phyloP scores from a whole-genome alignment of 768 basidiomycete species.

The Boletus tylopilopsis region DNA sequence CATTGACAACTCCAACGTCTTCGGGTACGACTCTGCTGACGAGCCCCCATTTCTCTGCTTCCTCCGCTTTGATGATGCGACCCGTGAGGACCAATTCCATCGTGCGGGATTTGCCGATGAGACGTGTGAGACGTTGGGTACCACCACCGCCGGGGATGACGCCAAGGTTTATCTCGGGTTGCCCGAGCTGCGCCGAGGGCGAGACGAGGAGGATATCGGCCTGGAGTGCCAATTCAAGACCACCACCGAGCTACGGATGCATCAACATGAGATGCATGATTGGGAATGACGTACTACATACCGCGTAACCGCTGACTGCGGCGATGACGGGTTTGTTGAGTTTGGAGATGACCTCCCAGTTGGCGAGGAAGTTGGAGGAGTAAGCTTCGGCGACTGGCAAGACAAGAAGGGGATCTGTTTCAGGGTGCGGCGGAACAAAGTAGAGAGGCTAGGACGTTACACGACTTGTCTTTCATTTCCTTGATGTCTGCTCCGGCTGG shows the following conservation, averaged over 20 bases:
- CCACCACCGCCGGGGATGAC: conserved; percentile 95
- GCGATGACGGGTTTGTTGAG: conserved; percentile 94
- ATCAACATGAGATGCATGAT: neutral
- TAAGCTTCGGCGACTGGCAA: conserved; percentile 81
- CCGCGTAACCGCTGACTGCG: conserved; percentile 92
- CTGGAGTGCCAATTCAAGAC: conserved; percentile 95
- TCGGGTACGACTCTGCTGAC: conserved; percentile 77
- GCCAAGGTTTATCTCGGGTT: conserved; percentile 95
- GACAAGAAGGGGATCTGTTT: neutral
- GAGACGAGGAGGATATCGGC: conserved; percentile 94
- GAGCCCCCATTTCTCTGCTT: conserved; percentile 86
- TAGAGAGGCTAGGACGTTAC: conserved; percentile 43
- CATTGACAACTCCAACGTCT: conserved; percentile 79
- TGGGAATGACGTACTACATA: conserved; percentile 37
- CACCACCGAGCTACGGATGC: conserved; percentile 86
- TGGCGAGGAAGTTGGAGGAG: conserved; percentile 77
- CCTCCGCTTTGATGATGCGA: conserved; percentile 70
- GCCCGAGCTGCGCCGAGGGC: conserved; percentile 88
- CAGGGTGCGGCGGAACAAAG: neutral
- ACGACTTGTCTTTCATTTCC: conserved; percentile 97
- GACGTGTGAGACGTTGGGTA: conserved; percentile 81
- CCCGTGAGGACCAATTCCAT: conserved; percentile 96
- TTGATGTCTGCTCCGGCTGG: conserved; percentile 97
- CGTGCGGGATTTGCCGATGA: conserved; percentile 87
- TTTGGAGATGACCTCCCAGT: conserved; percentile 71